phyloP scores from a whole-genome alignment of 352 stramenopile species.

The Vaucheria bursata region DNA sequence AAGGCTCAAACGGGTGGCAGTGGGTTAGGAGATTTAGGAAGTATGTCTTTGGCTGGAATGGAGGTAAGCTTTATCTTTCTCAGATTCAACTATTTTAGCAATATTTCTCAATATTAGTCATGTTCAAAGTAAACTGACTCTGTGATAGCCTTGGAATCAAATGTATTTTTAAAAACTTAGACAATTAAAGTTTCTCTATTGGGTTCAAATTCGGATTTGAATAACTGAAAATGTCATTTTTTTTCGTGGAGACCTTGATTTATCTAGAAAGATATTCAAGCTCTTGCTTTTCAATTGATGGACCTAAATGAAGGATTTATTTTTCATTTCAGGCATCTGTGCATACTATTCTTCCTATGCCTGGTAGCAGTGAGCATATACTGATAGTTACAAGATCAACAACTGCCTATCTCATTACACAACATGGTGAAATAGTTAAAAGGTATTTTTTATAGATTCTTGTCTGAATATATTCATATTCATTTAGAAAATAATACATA shows the following conservation, averaged over 20 bases:
- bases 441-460: constrained; percentile 10
- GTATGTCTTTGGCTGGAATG: not conserved
- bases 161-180: not conserved
- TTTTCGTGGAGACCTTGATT: too few relatives aligned
- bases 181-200: not conserved
- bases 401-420: constrained; percentile 64
- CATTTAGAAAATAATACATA: too few relatives aligned
- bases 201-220: not conserved
- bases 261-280: too few relatives aligned
- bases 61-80: too few relatives aligned
- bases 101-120: too few relatives aligned
- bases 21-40: not conserved
- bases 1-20: constrained; percentile 49
- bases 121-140: not conserved
- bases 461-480: too few relatives aligned
- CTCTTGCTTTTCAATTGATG: too few relatives aligned
- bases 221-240: too few relatives aligned
- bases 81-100: too few relatives aligned
- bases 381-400: constrained; percentile 67
- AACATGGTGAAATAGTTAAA: constrained; percentile 45
- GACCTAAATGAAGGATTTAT: too few relatives aligned
- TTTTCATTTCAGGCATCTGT: constrained; percentile 68
- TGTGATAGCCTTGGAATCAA: not conserved
- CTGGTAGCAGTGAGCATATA: constrained; percentile 57
- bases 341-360: constrained; percentile 57